phyloP scores from a whole-genome alignment of 2,329 filamentous ascomycete species.

The Colletotrichum sp. region DNA sequence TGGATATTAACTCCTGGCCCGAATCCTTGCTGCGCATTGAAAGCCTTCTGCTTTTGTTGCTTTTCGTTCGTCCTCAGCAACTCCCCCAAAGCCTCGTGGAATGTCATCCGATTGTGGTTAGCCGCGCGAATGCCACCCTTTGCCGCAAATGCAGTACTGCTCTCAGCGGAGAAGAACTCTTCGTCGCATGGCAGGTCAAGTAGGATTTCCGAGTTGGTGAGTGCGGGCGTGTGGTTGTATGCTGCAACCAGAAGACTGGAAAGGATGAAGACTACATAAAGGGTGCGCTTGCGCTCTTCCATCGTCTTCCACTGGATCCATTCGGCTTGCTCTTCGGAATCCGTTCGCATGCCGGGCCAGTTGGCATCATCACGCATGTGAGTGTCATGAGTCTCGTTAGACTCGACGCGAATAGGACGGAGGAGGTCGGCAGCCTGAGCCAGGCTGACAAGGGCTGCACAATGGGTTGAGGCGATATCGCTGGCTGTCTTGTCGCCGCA shows the following conservation, averaged over 20 bases:
- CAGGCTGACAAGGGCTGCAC: constrained; percentile 87
- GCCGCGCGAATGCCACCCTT: constrained; percentile 75
- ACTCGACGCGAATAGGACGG: constrained; percentile 48
- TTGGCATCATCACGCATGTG: constrained; percentile 60
- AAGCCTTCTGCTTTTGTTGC: constrained; percentile 61
- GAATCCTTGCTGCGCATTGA: constrained; percentile 48
- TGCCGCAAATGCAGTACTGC: constrained; percentile 78
- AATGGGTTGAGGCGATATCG: constrained; percentile 92
- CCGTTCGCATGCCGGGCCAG: constrained; percentile 49
- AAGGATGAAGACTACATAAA: constrained; percentile 89
- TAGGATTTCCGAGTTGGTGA: constrained; percentile 93
- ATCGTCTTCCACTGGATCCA: constrained; percentile 89
- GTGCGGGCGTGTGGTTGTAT: constrained; percentile 88
- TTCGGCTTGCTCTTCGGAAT: constrained; percentile 67
- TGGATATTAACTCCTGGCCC: constrained; percentile 47
- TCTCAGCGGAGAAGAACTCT: constrained; percentile 85
- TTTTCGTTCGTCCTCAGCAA: constrained; percentile 78
- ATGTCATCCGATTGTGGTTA: constrained; percentile 74
- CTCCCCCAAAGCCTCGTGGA: constrained; percentile 81
- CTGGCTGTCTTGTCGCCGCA: constrained; percentile 90
- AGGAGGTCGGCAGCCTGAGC: constrained; percentile 84
- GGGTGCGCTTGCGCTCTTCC: constrained; percentile 91
- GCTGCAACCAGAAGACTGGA: constrained; percentile 90
- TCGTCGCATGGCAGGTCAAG: constrained; percentile 93
- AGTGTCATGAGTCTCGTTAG: constrained; percentile 56